phyloP scores from a whole-genome alignment of 805 yeast genomes.

The Yarrowia sp. region DNA sequence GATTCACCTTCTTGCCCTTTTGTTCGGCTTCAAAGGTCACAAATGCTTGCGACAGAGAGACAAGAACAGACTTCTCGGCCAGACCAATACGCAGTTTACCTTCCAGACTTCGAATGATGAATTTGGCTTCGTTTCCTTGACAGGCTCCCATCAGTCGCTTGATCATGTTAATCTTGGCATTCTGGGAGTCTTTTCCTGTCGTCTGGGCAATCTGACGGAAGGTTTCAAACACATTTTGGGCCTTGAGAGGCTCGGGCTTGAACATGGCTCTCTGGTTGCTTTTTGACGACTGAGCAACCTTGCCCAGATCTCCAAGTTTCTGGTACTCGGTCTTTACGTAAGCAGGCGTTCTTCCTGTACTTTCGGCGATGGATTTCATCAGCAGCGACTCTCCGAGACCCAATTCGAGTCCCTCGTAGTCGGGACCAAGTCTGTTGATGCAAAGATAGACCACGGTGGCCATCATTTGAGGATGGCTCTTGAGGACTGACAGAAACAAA shows the following conservation, averaged over 20 bases:
- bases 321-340: conserved; percentile 78
- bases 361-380: conserved; percentile 85
- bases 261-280: conserved; percentile 91
- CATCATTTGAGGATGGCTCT: conserved; percentile 60
- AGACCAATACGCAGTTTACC: conserved; percentile 92
- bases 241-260: conserved; percentile 81
- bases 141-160: conserved; percentile 86
- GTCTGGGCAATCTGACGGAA: conserved; percentile 77
- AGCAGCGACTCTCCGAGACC: conserved; percentile 92
- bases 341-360: conserved; percentile 80
- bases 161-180: conserved; percentile 76
- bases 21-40: conserved; percentile 61
- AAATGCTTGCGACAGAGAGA: conserved; percentile 84
- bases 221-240: conserved; percentile 73
- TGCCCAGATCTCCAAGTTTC: conserved; percentile 87
- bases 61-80: conserved; percentile 90
- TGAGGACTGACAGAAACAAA: conserved; percentile 70
- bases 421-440: conserved; percentile 92
- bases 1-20: conserved; percentile 48
- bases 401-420: conserved; percentile 90
- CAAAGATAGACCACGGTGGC: conserved; percentile 80
- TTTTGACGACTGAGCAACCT: conserved; percentile 84
- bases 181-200: conserved; percentile 83
- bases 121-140: conserved; percentile 86
- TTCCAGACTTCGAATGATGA: conserved; percentile 84